phyloP scores from a whole-genome alignment of 2,329 filamentous ascomycete species.

The Ophiostoma montium region DNA sequence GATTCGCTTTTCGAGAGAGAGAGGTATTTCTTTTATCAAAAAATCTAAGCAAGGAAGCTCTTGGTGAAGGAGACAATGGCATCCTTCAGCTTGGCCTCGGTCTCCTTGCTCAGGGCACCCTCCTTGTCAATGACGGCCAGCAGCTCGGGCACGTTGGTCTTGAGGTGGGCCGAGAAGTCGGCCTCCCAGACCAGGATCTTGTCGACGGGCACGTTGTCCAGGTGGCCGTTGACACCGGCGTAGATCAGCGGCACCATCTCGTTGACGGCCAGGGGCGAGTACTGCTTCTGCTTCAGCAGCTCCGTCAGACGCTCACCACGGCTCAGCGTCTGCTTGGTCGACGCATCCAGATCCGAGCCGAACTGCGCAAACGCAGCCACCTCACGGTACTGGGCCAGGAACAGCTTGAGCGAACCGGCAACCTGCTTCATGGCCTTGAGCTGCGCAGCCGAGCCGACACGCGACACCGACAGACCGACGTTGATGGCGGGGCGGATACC shows the following conservation, averaged over 20 bases:
- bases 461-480: slow-evolving; percentile 99
- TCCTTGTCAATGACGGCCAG: slow-evolving; percentile 85
- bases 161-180: slow-evolving; percentile 87
- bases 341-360: slow-evolving; percentile 97
- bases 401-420: slow-evolving; percentile 97
- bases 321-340: slow-evolving; percentile 95
- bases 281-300: slow-evolving; percentile 99
- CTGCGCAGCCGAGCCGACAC: slow-evolving; percentile 98
- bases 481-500: slow-evolving; percentile 99
- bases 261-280: slow-evolving; percentile 94
- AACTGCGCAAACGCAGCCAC: slow-evolving; percentile 99
- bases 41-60: slow-evolving; percentile 55
- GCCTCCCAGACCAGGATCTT: slow-evolving; percentile 91
- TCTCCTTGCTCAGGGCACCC: slow-evolving; percentile 88
- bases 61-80: slow-evolving; percentile 74
- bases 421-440: slow-evolving; percentile 99
- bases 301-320: slow-evolving; percentile 98
- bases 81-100: slow-evolving; percentile 71
- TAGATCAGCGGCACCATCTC: slow-evolving; percentile 99
- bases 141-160: slow-evolving; percentile 76
- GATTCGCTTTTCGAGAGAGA: neutral
- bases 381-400: slow-evolving; percentile 99
- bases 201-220: slow-evolving; percentile 76
- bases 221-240: slow-evolving; percentile 95
- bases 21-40: neutral